Evolutionary conservation across 2,329 filamentous ascomycete species (phyloP).

Genomic region (Aureobasidium sp.): DNA sequence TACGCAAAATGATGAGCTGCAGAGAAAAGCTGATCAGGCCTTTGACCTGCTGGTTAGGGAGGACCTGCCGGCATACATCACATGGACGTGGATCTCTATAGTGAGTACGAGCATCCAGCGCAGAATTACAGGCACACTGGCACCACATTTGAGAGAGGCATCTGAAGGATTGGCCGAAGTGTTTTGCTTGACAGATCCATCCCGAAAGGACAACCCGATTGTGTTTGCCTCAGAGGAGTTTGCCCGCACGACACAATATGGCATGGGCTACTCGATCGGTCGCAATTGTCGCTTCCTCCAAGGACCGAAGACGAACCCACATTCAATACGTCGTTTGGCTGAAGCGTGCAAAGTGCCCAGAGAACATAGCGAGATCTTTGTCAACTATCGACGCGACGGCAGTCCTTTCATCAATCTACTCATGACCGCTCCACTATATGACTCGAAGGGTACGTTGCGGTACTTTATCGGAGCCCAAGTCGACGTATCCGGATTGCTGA

Average conservation of each 20-base stretch:
- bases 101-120: constrained; percentile 63
- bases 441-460: constrained; percentile 58
- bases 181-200: constrained; percentile 70
- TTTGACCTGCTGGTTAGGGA: constrained; percentile 59
- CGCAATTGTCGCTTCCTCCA: constrained; percentile 75
- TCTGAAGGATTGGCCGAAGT: constrained; percentile 70
- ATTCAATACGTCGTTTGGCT: constrained; percentile 55
- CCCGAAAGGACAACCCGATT: constrained; percentile 40
- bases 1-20: constrained; percentile 53
- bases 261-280: constrained; percentile 64
- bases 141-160: constrained; percentile 57
- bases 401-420: constrained; percentile 71
- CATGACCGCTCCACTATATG: constrained; percentile 65
- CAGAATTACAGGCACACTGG: constrained; percentile 60
- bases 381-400: constrained; percentile 70
- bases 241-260: constrained; percentile 67
- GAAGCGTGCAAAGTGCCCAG: constrained; percentile 56
- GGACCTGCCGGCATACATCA: constrained; percentile 65
- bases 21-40: constrained; percentile 57
- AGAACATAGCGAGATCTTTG: constrained; percentile 65
- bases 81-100: constrained; percentile 60
- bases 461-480: constrained; percentile 70
- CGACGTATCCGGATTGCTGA: constrained; percentile 62
- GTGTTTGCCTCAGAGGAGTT: constrained; percentile 69
- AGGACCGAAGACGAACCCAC: constrained; percentile 61